A percentile compares a stretch with the other conserved stretches of the same genome.
Evolutionary conservation across 495 filamentous ascomycete genomes (phyloP).

Genomic region (Symbiotaphrina buchneri): DNA sequence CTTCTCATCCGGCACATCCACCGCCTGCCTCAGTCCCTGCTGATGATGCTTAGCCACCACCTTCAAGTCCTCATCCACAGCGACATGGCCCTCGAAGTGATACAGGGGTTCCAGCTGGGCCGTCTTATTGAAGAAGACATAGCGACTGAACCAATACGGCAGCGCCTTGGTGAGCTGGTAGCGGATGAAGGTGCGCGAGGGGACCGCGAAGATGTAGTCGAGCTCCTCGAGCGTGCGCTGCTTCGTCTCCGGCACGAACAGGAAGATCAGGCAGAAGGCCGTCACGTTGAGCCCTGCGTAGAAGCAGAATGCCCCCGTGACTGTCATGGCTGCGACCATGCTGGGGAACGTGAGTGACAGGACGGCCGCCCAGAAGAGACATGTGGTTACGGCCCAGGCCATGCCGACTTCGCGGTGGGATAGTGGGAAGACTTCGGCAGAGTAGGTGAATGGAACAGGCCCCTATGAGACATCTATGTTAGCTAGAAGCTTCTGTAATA

Average conservation of each 20-base stretch:
- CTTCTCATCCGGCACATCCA: no score
- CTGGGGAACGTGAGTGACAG: slow-evolving; percentile 42
- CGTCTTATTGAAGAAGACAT: slow-evolving; percentile 31
- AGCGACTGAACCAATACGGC: slow-evolving; percentile 50
- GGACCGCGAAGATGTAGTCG: slow-evolving; percentile 65
- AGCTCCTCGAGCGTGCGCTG: slow-evolving; percentile 53
- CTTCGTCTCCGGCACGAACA: slow-evolving; percentile 46
- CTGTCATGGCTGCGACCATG: slow-evolving; percentile 19
- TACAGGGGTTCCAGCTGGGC: slow-evolving; percentile 40
- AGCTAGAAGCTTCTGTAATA: no score
- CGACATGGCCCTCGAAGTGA: slow-evolving; percentile 28
- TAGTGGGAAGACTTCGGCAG: slow-evolving; percentile 56
- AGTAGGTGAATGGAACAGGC: slow-evolving; percentile 65
- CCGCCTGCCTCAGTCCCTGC: no score
- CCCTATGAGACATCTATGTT: no score
- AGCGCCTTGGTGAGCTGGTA: slow-evolving; percentile 42
- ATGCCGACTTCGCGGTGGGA: slow-evolving; percentile 56
- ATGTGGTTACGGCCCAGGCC: slow-evolving; percentile 48
- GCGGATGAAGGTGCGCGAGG: slow-evolving; percentile 31
- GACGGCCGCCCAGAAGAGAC: slow-evolving; percentile 41
- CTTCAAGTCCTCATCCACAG: no score
- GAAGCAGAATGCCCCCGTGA: slow-evolving; percentile 18
- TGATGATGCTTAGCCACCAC: no score
- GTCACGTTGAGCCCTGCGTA: slow-evolving; percentile 32
- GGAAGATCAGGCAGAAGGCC: slow-evolving; percentile 42